These are phyloP conservation scores for Endoconidiophora polonica DNA, from an alignment of 2,329 filamentous ascomycete species.

Conservation along the genomic window DNA sequence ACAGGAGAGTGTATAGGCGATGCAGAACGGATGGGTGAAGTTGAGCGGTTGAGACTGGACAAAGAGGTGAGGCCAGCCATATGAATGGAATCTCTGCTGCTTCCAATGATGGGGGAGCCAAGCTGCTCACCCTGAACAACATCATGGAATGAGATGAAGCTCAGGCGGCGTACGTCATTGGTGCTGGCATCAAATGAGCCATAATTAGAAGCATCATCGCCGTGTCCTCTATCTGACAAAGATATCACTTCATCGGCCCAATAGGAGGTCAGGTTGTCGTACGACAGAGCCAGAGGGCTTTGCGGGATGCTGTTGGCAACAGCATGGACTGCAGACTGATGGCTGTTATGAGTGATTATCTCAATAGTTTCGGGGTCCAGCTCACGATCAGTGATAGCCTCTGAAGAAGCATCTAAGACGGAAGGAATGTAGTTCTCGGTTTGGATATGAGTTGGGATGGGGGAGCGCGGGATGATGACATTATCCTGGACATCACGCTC, in stretches of 20 bases:
- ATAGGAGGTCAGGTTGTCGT: conserved; percentile 28
- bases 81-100: conserved; percentile 54
- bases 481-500: conserved; percentile 88
- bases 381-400: conserved; percentile 75
- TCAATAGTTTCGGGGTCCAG: conserved; percentile 81
- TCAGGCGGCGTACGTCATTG: conserved; percentile 64
- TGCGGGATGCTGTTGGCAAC: conserved; percentile 32
- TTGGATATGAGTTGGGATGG: conserved; percentile 80
- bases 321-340: conserved; percentile 59
- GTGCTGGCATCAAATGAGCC: conserved; percentile 50
- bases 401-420: conserved; percentile 76
- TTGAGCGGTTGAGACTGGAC: conserved; percentile 44
- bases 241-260: conserved; percentile 43
- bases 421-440: conserved; percentile 90
- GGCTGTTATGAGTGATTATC: conserved; percentile 73
- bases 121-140: conserved; percentile 76
- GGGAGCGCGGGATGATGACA: conserved; percentile 51
- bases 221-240: conserved; percentile 29
- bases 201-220: conserved; percentile 58
- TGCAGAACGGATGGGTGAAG: conserved; percentile 49
- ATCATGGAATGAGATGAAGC: conserved; percentile 94
- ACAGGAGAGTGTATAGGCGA: conserved; percentile 39
- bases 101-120: conserved; percentile 30
- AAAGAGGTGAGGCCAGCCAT: conserved; percentile 49
- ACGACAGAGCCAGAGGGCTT: conserved; percentile 21